phyloP scores from a whole-genome alignment of 2,329 filamentous ascomycete species.

The Apiospora pterosperma region DNA sequence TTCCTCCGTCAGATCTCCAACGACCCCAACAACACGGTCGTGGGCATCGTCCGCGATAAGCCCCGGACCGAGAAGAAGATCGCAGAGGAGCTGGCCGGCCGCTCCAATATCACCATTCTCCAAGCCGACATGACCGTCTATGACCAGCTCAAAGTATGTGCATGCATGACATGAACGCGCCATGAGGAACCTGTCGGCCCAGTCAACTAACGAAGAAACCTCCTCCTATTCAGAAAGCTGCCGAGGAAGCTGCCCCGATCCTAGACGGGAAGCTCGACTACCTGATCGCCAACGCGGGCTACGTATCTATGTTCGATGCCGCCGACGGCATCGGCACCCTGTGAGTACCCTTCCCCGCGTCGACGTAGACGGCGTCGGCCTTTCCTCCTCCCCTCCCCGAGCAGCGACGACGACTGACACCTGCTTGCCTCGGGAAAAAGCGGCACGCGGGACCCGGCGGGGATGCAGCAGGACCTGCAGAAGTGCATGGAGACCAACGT shows the following conservation, averaged over 20 bases:
- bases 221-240: too few relatives aligned
- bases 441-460: constrained; percentile 21
- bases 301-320: neutral
- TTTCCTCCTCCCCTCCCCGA: too few relatives aligned
- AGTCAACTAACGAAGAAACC: neutral
- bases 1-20: constrained; percentile 44
- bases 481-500: constrained; percentile 44
- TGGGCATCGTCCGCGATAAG: constrained; percentile 48
- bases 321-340: neutral
- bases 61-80: constrained; percentile 40
- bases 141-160: constrained; percentile 32
- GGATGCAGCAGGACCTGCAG: constrained; percentile 31
- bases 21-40: constrained; percentile 38
- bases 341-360: neutral
- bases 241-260: constrained; percentile 6
- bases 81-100: constrained; percentile 30
- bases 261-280: constrained; percentile 1
- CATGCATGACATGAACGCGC: neutral
- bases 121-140: constrained; percentile 40
- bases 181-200: neutral
- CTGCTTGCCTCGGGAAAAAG: neutral
- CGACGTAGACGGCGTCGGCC: too few relatives aligned
- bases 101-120: constrained; percentile 43
- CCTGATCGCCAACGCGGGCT: constrained; percentile 5
- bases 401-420: neutral